phyloP scores from a whole-genome alignment of 2,329 filamentous ascomycete species.

The Cladosporium sphaerospermum region DNA sequence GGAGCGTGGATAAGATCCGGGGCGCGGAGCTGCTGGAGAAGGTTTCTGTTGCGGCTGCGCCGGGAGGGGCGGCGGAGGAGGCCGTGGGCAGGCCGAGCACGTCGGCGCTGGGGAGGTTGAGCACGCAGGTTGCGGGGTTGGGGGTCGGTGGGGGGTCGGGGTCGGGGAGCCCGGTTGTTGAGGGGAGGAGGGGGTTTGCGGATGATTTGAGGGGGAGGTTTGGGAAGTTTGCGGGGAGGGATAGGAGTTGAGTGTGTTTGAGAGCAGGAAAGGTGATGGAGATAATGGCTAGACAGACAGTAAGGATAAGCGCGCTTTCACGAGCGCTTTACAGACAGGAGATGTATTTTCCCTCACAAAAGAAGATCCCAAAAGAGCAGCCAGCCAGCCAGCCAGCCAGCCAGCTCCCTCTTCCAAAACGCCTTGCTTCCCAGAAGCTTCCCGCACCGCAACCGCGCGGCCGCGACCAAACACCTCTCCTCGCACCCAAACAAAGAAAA shows the following conservation, averaged over 20 bases:
- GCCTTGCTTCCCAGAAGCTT: too few species aligned
- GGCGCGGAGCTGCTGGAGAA: constrained; percentile 89
- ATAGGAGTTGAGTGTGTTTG: constrained; percentile 1
- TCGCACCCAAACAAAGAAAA: not conserved
- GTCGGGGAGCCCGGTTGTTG: constrained; percentile 7
- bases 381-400: too few species aligned
- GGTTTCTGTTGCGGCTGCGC: constrained; percentile 29
- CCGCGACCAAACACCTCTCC: too few species aligned
- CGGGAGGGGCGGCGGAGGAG: not conserved
- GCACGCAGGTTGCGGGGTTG: constrained; percentile 5
- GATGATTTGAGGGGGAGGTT: constrained; percentile 9
- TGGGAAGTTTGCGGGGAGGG: constrained; percentile 6
- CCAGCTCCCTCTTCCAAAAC: too few species aligned
- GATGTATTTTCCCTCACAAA: not conserved
- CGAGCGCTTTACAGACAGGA: not conserved
- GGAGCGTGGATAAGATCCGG: constrained; percentile 84
- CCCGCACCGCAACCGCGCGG: too few species aligned
- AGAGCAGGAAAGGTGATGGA: not conserved
- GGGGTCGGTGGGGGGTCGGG: not conserved
- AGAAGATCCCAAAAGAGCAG: too few species aligned
- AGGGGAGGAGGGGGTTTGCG: constrained; percentile 6
- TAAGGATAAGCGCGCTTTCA: not conserved
- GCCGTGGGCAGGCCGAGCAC: not conserved
- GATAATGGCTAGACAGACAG: not conserved
- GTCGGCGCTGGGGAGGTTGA: constrained; percentile 3